Percentiles rank a stretch among this genome's conserved stretches.
phyloP scores from a whole-genome alignment of 176 grass and related monocot genomes.

The Oryza coarctata region DNA sequence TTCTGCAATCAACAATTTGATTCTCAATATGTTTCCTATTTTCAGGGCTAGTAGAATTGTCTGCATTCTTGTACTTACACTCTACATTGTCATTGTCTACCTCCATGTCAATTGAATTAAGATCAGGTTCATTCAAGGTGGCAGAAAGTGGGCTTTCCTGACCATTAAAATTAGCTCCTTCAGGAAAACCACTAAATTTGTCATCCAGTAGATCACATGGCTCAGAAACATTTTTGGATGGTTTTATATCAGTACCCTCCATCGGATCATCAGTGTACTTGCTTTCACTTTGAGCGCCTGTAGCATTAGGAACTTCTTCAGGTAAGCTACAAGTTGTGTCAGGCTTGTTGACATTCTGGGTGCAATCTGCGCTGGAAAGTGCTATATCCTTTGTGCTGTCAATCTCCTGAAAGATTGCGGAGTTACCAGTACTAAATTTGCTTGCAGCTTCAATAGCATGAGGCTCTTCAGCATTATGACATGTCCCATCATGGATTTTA shows the following conservation, averaged over 20 bases:
- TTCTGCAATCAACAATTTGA: slow-evolving; percentile 41
- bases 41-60: slow-evolving; percentile 24
- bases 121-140: slow-evolving; percentile 31
- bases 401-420: slow-evolving; percentile 29
- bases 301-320: neutral
- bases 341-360: slow-evolving; percentile 27
- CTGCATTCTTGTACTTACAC: slow-evolving; percentile 18
- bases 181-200: slow-evolving; percentile 31
- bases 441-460: slow-evolving; percentile 26
- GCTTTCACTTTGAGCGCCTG: slow-evolving; percentile 20
- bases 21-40: slow-evolving; percentile 36
- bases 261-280: slow-evolving; percentile 20
- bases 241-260: slow-evolving; percentile 21
- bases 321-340: slow-evolving; percentile 23
- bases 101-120: slow-evolving; percentile 47
- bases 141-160: slow-evolving; percentile 10
- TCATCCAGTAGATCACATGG: slow-evolving; percentile 37
- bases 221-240: slow-evolving; percentile 27
- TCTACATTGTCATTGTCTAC: slow-evolving; percentile 27
- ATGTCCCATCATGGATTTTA: slow-evolving; percentile 37
- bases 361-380: slow-evolving; percentile 26
- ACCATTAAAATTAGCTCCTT: slow-evolving; percentile 29
- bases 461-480: slow-evolving; percentile 21
- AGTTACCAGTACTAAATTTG: slow-evolving; percentile 22
- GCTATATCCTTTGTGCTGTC: slow-evolving; percentile 23